Base-by-base conservation (phyloP, 78 protist species). In the Capsaspora owczarzaki region DNA sequence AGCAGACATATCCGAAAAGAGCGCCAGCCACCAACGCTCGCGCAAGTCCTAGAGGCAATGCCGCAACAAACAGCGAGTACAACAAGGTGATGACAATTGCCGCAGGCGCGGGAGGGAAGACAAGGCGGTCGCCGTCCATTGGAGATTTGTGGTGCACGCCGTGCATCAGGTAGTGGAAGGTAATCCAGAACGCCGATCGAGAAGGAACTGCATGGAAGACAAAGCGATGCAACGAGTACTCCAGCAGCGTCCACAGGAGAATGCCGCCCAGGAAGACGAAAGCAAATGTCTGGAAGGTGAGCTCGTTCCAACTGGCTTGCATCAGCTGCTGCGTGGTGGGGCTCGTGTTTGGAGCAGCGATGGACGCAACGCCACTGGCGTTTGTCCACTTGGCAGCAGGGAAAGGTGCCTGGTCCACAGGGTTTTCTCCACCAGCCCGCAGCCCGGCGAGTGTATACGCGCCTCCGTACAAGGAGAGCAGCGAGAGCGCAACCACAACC, bases 111-210 rank as follows among this genome's bases (percentile, higher is more conserved):
- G 74, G 71, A 8, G 87, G 87, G 38, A 83, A 76, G 61, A 83
- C 87, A 33, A 83, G 76, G 61, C 87, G 80, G 51, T 44, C 74
- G 44, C 46, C 14, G 83, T 86, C 90, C 60, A 72, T 31, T 44
- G 90, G 90, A 37, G 69, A 47, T 41, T 81, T 61, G 83, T 86
- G 90, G 66, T 86, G 90, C 27, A 70, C 49, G 19, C 90, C 90
- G 35, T 86, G 90, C 46, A 80, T 25, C n/a, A 86, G 22, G 49
- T 76, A 86, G 80, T 86, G 90, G 31, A 86, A 76, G 29, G 61
- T 69, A 76, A 71, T 80, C 22, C 35, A 19, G 10, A 66, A 37
- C 23, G 35, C 31, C 72, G 72, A 33, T 6, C 42, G 25, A 25
- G 23, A 37, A 2, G 23, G 72, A 20, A 25, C 74, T 12, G 43